phyloP scores from a whole-genome alignment of 1,284 basidiomycete species.

The Ustilago bromivora region DNA sequence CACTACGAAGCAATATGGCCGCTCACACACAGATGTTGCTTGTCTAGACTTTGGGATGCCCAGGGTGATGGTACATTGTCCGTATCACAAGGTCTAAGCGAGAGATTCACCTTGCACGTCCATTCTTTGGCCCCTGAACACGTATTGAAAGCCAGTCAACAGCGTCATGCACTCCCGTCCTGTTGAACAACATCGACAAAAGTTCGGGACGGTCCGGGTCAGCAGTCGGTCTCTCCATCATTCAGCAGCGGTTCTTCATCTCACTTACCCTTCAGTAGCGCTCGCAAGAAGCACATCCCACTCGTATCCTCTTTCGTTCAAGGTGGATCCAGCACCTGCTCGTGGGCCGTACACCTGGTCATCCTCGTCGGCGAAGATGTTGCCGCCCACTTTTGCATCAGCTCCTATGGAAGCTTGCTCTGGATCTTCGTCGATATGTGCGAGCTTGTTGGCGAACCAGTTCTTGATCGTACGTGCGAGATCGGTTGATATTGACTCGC shows the following conservation, averaged over 20 bases:
- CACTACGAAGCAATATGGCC: no score
- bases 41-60: background rate
- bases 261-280: conserved; percentile 45
- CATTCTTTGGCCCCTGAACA: conserved; percentile 17
- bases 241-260: no score
- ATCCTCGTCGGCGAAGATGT: conserved; percentile 43
- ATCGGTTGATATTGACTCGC: conserved; percentile 26
- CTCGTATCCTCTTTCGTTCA: conserved; percentile 34
- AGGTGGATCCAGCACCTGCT: conserved; percentile 14
- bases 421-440: conserved; percentile 20
- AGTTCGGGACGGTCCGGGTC: background rate
- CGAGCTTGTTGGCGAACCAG: conserved; percentile 39
- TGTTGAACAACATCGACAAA: background rate
- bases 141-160: conserved; percentile 45
- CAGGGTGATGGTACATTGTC: background rate
- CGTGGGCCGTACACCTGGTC: conserved; percentile 16
- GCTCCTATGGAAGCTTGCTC: background rate
- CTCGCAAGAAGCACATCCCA: conserved; percentile 43
- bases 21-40: no score
- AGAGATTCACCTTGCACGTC: conserved; percentile 12
- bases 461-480: conserved; percentile 23
- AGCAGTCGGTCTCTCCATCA: background rate
- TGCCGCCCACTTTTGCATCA: background rate
- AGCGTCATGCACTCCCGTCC: conserved; percentile 37
- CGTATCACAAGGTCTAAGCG: no score